Base-by-base conservation (phyloP, 345 rosid genomes). In the Schrenkiella parvula region DNA sequence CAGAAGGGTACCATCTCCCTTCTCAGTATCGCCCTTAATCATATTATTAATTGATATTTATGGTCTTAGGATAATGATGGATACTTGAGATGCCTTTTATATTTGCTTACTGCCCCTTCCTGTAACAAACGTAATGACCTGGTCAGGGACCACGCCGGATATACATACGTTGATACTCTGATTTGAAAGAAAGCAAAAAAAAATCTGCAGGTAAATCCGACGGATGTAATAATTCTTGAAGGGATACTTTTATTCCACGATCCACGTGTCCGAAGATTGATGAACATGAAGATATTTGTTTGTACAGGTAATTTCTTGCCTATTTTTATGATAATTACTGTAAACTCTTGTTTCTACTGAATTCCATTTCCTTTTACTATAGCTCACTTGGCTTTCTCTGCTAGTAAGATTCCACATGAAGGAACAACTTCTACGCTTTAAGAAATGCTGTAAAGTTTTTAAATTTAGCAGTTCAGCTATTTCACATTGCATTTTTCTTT, bases 231-330 rank as follows among this genome's bases (percentile, higher is more conserved):
- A 69, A 82, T 93, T 68, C 83, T 93, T 80, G 98, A 90, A 86
- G 98, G 98, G 66, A 93, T 93, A 79, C 97, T 93, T 62, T 58
- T 88, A 74, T 90, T 93, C 80, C 98, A 93, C 66, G 98, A 93
- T 81, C 83, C 91, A 39, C 86, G 89, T 57, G 88, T 93, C 59
- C 83, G 97, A 59, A 92, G 80, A 48, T 54, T 93, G 87, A 93
- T 90, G 98, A 90, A 88, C 89, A 93, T 93, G 97, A 93, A 93
- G 82, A 90, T 93, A 80, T 90, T 93, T 84, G 98, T 93, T 57
- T 96, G 92, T 87, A 84, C 97, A 87, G 98, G 98, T 93, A 4
- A 21, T n/a, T 69, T 74, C 25, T 18, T 38, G 3, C 61, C 50
- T 46, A 29, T 42, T 41, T 48, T 60, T 47, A 1, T 15, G 31